Conservation (phyloP, 1,139 yeast species). For the Debaryomycetaceae sp. region DNA sequence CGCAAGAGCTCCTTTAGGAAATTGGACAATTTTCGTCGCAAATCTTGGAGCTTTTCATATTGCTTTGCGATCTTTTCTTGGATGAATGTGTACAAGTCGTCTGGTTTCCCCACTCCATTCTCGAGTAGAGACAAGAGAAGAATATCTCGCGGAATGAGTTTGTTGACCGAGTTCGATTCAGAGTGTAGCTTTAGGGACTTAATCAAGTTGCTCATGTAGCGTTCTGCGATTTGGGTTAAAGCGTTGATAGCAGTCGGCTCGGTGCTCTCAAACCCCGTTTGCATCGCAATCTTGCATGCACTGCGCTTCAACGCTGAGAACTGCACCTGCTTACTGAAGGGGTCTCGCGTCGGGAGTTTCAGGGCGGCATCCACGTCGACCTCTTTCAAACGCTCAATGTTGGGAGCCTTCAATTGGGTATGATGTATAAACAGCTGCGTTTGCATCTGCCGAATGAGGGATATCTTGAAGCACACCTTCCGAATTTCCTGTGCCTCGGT, state of each 20-base stretch:
- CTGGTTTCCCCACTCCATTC: constrained; percentile 78
- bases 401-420: constrained; percentile 64
- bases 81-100: constrained; percentile 61
- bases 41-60: constrained; percentile 55
- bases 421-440: constrained; percentile 70
- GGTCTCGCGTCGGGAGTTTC: constrained; percentile 58
- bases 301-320: constrained; percentile 57
- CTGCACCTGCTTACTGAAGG: constrained; percentile 46
- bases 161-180: constrained; percentile 50
- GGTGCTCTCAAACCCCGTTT: constrained; percentile 83
- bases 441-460: constrained; percentile 84
- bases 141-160: constrained; percentile 33
- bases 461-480: constrained; percentile 78
- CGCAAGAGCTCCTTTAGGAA: constrained; percentile 74
- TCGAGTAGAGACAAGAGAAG: constrained; percentile 59
- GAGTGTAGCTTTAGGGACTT: constrained; percentile 58
- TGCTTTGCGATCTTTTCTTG: constrained; percentile 67
- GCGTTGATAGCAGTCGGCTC: constrained; percentile 72
- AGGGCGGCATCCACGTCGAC: constrained; percentile 73
- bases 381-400: constrained; percentile 49
- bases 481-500: constrained; percentile 79
- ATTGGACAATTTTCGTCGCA: constrained; percentile 55
- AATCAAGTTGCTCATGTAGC: constrained; percentile 64
- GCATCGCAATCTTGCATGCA: constrained; percentile 77
- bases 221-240: constrained; percentile 75